A percentile compares a stretch with the other conserved stretches of the same genome.
Evolutionary conservation across 495 filamentous ascomycete species (phyloP).

Genomic region (Bathelium albidoporum): DNA sequence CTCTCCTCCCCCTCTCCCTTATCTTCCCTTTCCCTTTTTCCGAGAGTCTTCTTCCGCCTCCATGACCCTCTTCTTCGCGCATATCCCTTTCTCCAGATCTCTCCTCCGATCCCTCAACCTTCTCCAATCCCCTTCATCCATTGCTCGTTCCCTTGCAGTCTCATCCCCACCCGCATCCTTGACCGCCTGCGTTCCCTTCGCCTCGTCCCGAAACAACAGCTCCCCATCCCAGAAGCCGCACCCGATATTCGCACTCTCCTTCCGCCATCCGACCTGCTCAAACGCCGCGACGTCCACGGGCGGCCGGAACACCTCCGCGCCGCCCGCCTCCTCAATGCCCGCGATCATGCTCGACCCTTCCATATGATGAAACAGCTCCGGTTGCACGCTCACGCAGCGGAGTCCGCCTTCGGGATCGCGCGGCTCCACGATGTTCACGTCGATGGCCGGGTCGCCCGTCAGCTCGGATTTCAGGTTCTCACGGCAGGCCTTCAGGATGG

Average conservation of each 20-base stretch:
- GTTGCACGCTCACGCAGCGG: constrained; percentile 22
- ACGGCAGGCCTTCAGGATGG: constrained; percentile 12
- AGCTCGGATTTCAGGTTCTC: background rate
- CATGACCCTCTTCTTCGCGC: background rate
- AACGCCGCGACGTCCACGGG: constrained; percentile 13
- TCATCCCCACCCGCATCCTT: constrained; percentile 9
- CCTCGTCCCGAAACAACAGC: constrained; percentile 10
- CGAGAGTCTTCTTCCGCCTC: background rate
- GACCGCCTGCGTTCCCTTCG: background rate
- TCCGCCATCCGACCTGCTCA: constrained; percentile 11
- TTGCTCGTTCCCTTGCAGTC: constrained; percentile 1
- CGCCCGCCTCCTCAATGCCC: constrained; percentile 11
- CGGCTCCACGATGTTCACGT: constrained; percentile 17
- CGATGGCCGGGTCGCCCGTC: constrained; percentile 13
- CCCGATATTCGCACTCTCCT: constrained; percentile 16
- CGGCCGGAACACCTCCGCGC: constrained; percentile 10
- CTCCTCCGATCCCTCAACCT: background rate
- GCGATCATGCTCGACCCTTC: constrained; percentile 21
- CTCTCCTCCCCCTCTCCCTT: too few species aligned
- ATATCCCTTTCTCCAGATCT: background rate
- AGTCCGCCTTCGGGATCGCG: constrained; percentile 12
- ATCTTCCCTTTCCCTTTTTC: background rate
- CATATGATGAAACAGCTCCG: constrained; percentile 30
- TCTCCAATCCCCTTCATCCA: background rate
- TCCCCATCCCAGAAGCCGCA: constrained; percentile 16